Evolutionary conservation across 1,284 basidiomycete species (phyloP), one percentile per base, ranked within the genome.

Genomic region (Athelia sp.): DNA sequence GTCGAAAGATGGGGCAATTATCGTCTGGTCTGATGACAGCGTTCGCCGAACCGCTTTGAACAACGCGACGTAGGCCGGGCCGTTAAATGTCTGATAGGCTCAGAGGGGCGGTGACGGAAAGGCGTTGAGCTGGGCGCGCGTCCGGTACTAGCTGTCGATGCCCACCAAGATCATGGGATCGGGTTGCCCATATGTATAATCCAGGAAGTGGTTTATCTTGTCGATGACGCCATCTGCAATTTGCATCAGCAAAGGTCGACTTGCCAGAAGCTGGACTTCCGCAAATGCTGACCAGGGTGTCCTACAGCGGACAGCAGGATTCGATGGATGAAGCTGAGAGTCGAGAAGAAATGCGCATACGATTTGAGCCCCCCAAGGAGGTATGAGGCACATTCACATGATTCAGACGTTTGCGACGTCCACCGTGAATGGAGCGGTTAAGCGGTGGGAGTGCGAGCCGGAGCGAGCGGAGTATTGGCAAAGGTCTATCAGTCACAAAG

Each of bases 191-290:
- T 52, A 45, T 11, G n/a, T n/a, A 36, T 44, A 29, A n/a, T n/a
- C n/a, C 40, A 76, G 67, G 46, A 71, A 51, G 4, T 56, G 46
- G 56, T 86, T 85, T 51, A 75, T 64, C 36, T 73, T 64, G 6
- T 72, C 57, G 3, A 81, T 73, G n/a, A 94, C 63, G 9, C 75
- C 69, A 31, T 68, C 63, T 1, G n/a, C n/a, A n/a, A n/a, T n/a
- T n/a, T n/a, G n/a, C n/a, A n/a, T n/a, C n/a, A n/a, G 88, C 78
- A 19, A 94, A 74, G 0, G 84, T 79, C 1, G 87, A 84, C 69
- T 95, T 95, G 10, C 92, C 91, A 1, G 89, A 88, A 0, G 87
- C 91, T 4, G 91, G 91, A 13, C 90, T 81, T 14, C 92, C 90
- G 38, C 80, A 74, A 46, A 92, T 75, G 24, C 87, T 91, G 21